phyloP scores from a whole-genome alignment of 441 rosid species.

The Pelargonium citronellum region DNA sequence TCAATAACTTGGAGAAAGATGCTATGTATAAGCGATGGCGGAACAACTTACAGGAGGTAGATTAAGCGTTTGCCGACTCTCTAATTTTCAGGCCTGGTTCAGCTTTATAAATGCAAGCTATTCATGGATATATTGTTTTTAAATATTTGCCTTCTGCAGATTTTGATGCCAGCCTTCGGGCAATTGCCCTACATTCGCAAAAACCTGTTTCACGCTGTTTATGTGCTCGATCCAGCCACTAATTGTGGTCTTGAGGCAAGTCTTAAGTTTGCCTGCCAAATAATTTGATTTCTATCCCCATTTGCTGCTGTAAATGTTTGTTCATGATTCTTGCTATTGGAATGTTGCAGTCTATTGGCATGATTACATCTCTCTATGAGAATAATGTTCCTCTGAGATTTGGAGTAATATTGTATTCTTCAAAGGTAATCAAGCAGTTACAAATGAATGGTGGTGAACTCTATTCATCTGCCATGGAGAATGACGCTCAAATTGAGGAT shows the following conservation, averaged over 20 bases:
- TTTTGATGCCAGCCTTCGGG: constrained; percentile 96
- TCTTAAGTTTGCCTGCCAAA: constrained; percentile 22
- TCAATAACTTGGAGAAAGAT: constrained; percentile 97
- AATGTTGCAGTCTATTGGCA: constrained; percentile 67
- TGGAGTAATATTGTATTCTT: constrained; percentile 82
- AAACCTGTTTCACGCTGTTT: constrained; percentile 93
- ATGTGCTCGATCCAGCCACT: constrained; percentile 86
- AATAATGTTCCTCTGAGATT: constrained; percentile 82
- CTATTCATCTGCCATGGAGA: constrained; percentile 33
- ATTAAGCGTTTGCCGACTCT: constrained; percentile 18
- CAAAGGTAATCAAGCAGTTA: constrained; percentile 52
- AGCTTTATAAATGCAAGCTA: constrained; percentile 21
- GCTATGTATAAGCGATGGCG: constrained; percentile 93
- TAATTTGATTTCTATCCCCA: constrained; percentile 15
- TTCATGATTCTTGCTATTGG: constrained; percentile 27
- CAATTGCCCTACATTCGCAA: constrained; percentile 88
- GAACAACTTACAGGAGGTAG: constrained; percentile 86
- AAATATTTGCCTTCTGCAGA: constrained; percentile 39
- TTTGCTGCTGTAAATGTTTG: constrained; percentile 11
- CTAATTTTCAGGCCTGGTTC: constrained; percentile 20
- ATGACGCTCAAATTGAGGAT: constrained; percentile 51
- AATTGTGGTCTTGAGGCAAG: constrained; percentile 90
- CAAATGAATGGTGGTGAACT: constrained; percentile 53
- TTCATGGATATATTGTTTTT: constrained; percentile 20
- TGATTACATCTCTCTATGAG: constrained; percentile 67